Conservation (phyloP, 108 stramenopile species). For the Skeletonema grethae region DNA sequence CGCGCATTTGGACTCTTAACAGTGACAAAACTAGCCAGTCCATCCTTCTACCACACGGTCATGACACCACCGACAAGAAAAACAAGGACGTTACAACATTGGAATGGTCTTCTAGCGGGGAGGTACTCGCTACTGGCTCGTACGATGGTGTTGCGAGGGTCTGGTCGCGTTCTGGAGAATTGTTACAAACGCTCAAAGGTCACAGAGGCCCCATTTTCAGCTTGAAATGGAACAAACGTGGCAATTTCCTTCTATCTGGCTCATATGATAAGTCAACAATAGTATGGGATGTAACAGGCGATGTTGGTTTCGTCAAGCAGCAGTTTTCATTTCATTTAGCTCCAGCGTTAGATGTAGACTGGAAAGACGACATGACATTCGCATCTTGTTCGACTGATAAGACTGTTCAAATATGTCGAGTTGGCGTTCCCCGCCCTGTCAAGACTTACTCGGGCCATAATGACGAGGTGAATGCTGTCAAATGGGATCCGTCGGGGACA, state of each 20-base stretch:
- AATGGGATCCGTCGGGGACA: slow-evolving; percentile 93
- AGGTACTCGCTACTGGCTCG: slow-evolving; percentile 90
- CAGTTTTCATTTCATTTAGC: slow-evolving; percentile 90
- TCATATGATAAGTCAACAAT: slow-evolving; percentile 95
- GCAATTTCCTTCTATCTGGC: slow-evolving; percentile 89
- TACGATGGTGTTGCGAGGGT: slow-evolving; percentile 96
- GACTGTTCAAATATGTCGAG: slow-evolving; percentile 89
- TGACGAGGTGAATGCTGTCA: slow-evolving; percentile 97
- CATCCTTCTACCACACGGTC: slow-evolving; percentile 84
- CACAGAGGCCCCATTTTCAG: slow-evolving; percentile 96
- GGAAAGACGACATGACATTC: slow-evolving; percentile 93
- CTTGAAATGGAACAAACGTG: slow-evolving; percentile 94
- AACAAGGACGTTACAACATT: slow-evolving; percentile 96
- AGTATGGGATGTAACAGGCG: slow-evolving; percentile 90
- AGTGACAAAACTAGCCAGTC: slow-evolving; percentile 66
- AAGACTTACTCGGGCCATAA: slow-evolving; percentile 79
- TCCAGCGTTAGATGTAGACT: slow-evolving; percentile 94
- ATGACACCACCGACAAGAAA: slow-evolving; percentile 78
- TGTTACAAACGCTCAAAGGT: slow-evolving; percentile 83
- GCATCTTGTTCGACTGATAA: slow-evolving; percentile 97
- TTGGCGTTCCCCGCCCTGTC: slow-evolving; percentile 62
- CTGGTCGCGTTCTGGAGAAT: slow-evolving; percentile 82
- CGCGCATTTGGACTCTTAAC: slow-evolving; percentile 91
- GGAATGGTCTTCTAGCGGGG: slow-evolving; percentile 94
- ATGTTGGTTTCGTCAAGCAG: slow-evolving; percentile 77